phyloP scores from a whole-genome alignment of 768 basidiomycete species.

The Xerocomus spinulosus region DNA sequence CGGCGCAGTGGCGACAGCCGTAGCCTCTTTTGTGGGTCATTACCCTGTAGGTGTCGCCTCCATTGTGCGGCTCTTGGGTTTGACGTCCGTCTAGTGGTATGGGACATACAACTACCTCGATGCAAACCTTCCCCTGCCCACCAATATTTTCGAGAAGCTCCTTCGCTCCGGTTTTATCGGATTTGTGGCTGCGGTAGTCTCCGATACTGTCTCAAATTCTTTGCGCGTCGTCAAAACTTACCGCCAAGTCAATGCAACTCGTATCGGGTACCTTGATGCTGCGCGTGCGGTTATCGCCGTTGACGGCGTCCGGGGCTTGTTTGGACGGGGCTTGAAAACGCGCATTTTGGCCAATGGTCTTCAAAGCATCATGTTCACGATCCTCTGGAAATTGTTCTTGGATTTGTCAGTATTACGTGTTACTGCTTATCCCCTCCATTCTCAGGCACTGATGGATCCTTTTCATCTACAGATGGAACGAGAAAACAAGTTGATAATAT shows the following conservation, averaged over 20 bases:
- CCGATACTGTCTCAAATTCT: conserved; percentile 84
- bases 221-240: conserved; percentile 94
- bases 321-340: conserved; percentile 88
- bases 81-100: conserved; percentile 59
- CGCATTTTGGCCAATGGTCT: conserved; percentile 86
- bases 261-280: conserved; percentile 75
- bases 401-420: conserved; percentile 61
- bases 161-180: conserved; percentile 86
- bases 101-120: conserved; percentile 80
- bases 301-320: conserved; percentile 76
- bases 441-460: not conserved
- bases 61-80: not conserved
- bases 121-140: conserved; percentile 52
- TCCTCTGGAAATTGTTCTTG: conserved; percentile 88
- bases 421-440: too few relatives aligned
- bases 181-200: conserved; percentile 79
- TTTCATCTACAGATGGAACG: conserved; percentile 30
- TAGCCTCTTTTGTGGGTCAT: conserved; percentile 90
- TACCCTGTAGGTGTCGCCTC: conserved; percentile 58
- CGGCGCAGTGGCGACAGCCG: conserved; percentile 87
- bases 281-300: conserved; percentile 68
- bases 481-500: conserved; percentile 20
- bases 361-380: conserved; percentile 86
- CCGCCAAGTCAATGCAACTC: conserved; percentile 80
- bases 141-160: conserved; percentile 54